A percentile compares a stretch with the other conserved stretches of the same genome.
Evolutionary conservation across 2,329 filamentous ascomycete species (phyloP).

Genomic region (Fusarium humuli): DNA sequence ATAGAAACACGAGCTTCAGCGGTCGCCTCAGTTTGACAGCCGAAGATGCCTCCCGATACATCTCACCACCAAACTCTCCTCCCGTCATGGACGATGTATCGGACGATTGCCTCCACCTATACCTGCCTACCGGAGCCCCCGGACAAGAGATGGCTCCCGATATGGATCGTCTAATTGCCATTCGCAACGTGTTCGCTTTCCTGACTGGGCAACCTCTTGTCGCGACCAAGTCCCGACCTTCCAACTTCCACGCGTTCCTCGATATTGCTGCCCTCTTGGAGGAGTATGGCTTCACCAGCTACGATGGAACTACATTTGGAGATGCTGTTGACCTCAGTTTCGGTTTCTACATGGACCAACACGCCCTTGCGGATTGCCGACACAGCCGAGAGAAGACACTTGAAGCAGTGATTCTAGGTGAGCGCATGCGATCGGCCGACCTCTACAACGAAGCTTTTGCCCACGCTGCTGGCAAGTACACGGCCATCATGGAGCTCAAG

Average conservation of each 20-base stretch:
- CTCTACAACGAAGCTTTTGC: conserved; percentile 94
- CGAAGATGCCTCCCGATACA: conserved; percentile 60
- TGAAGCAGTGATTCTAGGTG: conserved; percentile 88
- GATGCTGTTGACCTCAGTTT: conserved; percentile 73
- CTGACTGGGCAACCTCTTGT: conserved; percentile 72
- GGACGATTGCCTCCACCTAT: conserved; percentile 61
- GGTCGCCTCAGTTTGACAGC: conserved; percentile 61
- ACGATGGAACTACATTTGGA: conserved; percentile 70
- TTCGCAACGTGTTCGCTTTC: conserved; percentile 75
- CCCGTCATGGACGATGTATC: conserved; percentile 51
- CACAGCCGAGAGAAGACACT: conserved; percentile 88
- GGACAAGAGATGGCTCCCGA: conserved; percentile 54
- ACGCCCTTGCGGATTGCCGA: conserved; percentile 82
- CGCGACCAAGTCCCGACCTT: conserved; percentile 64
- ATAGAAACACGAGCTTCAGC: conserved; percentile 59
- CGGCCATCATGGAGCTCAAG: conserved; percentile 74
- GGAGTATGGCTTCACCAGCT: conserved; percentile 67
- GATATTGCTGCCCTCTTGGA: conserved; percentile 65
- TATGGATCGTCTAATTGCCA: conserved; percentile 67
- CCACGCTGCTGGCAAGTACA: conserved; percentile 89
- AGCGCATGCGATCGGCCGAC: conserved; percentile 82
- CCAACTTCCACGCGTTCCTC: conserved; percentile 65
- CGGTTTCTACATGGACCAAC: conserved; percentile 79
- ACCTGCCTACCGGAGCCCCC: conserved; percentile 60
- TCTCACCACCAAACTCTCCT: conserved; percentile 54